phyloP scores from a whole-genome alignment of 2,329 filamentous ascomycete species.

The Curvularia sp. region DNA sequence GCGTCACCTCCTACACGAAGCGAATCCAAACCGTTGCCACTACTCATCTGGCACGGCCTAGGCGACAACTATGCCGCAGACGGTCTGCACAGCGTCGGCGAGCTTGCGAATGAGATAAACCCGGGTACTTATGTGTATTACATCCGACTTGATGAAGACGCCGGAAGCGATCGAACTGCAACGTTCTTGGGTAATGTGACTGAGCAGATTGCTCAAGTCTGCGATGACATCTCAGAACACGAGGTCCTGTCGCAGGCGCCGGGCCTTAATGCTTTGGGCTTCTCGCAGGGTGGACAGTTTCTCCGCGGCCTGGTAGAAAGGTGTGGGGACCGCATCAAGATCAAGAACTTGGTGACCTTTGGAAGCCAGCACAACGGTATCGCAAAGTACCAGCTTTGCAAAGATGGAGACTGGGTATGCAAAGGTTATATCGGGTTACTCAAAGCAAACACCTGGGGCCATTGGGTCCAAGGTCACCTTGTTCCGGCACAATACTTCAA shows the following conservation, averaged over 20 bases:
- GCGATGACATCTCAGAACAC: slow-evolving; percentile 75
- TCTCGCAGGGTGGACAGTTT: slow-evolving; percentile 96
- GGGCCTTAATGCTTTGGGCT: slow-evolving; percentile 88
- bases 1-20: slow-evolving; percentile 22
- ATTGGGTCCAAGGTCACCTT: slow-evolving; percentile 76
- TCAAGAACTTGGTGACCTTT: slow-evolving; percentile 84
- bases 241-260: slow-evolving; percentile 82
- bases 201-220: slow-evolving; percentile 76
- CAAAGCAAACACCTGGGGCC: slow-evolving; percentile 79
- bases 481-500: slow-evolving; percentile 97
- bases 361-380: slow-evolving; percentile 95
- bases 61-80: slow-evolving; percentile 78
- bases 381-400: slow-evolving; percentile 78
- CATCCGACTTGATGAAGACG: slow-evolving; percentile 72
- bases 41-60: slow-evolving; percentile 94
- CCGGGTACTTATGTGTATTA: slow-evolving; percentile 86
- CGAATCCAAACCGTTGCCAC: slow-evolving; percentile 65
- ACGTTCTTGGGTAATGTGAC: slow-evolving; percentile 93
- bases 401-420: slow-evolving; percentile 77
- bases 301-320: slow-evolving; percentile 88
- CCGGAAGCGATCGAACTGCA: slow-evolving; percentile 74
- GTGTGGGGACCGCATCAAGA: slow-evolving; percentile 73
- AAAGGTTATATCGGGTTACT: slow-evolving; percentile 79
- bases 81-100: slow-evolving; percentile 73
- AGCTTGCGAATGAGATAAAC: slow-evolving; percentile 74